A percentile compares a stretch with the other conserved stretches of the same genome.
phyloP scores from a whole-genome alignment of 371 early-diverging fungal genomes.

The Lichtheimia hyalospora region DNA sequence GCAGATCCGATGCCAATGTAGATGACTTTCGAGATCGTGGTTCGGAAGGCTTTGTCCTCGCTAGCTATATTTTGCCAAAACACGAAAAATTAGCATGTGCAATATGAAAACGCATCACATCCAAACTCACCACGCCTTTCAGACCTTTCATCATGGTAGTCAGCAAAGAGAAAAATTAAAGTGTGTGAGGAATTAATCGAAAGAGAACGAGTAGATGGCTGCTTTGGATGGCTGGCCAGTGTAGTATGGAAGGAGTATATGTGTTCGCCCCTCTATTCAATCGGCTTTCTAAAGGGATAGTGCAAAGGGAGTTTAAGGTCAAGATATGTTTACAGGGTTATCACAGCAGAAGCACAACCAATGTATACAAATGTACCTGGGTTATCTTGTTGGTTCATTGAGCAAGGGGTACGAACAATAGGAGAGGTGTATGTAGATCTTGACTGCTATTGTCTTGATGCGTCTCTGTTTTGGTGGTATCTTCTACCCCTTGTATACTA shows the following conservation, averaged over 20 bases:
- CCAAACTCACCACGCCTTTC: conserved; percentile 39
- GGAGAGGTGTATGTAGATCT: too few relatives aligned
- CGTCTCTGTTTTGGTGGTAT: too few relatives aligned
- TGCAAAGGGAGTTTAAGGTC: neutral
- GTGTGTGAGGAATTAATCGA: too few relatives aligned
- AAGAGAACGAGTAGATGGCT: neutral
- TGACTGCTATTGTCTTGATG: too few relatives aligned
- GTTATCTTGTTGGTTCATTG: too few relatives aligned
- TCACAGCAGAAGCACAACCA: too few relatives aligned
- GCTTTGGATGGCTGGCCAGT: neutral
- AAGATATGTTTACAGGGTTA: neutral
- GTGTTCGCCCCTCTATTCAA: neutral
- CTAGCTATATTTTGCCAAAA: conserved; percentile 18
- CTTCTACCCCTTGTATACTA: too few relatives aligned
- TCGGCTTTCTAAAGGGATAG: neutral
- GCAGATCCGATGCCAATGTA: neutral
- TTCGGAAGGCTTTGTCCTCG: conserved; percentile 22
- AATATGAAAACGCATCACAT: neutral
- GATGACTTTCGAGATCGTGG: conserved; percentile 3
- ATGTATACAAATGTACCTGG: too few relatives aligned
- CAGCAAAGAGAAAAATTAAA: too few relatives aligned
- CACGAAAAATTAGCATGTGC: neutral
- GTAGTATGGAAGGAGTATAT: neutral
- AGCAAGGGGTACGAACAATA: too few relatives aligned
- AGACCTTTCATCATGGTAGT: conserved; percentile 42